phyloP scores from a whole-genome alignment of 345 rosid species.

The thale cress (Arabidopsis thaliana) region TAIR10.1 NC_003076.8:146001-146500 shows the following conservation, averaged over 20 bases:
- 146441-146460: neutral
- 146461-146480: neutral
- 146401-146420: neutral
- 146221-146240: neutral
- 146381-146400: neutral
- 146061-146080: neutral
- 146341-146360: slow-evolving; percentile 55
- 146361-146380: slow-evolving; percentile 49
- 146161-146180: slow-evolving; percentile 89
- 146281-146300: neutral
- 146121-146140: slow-evolving; percentile 66
- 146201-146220: neutral
- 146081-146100: neutral
- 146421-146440: neutral
- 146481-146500: neutral
- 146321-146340: slow-evolving; percentile 39
- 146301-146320: slow-evolving; percentile 43
- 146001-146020: slow-evolving; percentile 64
- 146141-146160: slow-evolving; percentile 83
- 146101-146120: slow-evolving; percentile 46
- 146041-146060: neutral
- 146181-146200: slow-evolving; percentile 13
- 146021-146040: slow-evolving; percentile 53
- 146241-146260: neutral
- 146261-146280: neutral